Evolutionary conservation across 169 alveolate genomes (phyloP).

Genomic region (Cryptosporidium ryanae): DNA sequence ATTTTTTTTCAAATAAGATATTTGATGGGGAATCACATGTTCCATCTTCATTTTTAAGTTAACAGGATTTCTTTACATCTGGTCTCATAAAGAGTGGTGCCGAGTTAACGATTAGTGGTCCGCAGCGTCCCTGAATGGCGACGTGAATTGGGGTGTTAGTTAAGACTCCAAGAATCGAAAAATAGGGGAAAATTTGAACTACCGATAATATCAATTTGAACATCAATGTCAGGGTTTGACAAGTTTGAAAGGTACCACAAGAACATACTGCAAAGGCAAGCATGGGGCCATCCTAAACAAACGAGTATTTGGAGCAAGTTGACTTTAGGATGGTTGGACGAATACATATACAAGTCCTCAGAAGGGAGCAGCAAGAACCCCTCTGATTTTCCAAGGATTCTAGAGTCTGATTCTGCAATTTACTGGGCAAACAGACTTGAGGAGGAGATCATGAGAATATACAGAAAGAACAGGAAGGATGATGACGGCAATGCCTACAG

Average conservation of each 20-base stretch:
- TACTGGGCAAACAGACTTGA: constrained; percentile 58
- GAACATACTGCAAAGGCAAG: constrained; percentile 19
- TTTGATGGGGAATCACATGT: too few species aligned
- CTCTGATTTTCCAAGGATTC: constrained; percentile 50
- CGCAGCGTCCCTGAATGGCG: too few species aligned
- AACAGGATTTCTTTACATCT: too few species aligned
- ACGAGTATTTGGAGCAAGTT: constrained; percentile 68
- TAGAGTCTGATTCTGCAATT: constrained; percentile 50
- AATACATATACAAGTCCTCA: constrained; percentile 31
- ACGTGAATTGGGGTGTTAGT: too few species aligned
- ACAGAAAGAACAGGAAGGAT: background rate
- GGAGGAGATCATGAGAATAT: constrained; percentile 46
- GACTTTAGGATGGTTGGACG: constrained; percentile 54
- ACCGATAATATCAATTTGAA: too few species aligned
- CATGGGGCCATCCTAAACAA: constrained; percentile 54
- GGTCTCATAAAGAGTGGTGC: too few species aligned
- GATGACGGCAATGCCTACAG: background rate
- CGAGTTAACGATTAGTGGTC: too few species aligned
- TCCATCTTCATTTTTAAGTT: too few species aligned
- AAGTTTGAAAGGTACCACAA: background rate
- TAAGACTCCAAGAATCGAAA: too few species aligned
- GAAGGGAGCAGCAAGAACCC: constrained; percentile 13
- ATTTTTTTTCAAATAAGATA: too few species aligned
- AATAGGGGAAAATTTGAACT: too few species aligned
- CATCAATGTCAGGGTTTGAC: too few species aligned